These are phyloP conservation scores for Coniochaeta sp. DNA, from an alignment of 2,329 filamentous ascomycete species.

Conservation along the genomic window DNA sequence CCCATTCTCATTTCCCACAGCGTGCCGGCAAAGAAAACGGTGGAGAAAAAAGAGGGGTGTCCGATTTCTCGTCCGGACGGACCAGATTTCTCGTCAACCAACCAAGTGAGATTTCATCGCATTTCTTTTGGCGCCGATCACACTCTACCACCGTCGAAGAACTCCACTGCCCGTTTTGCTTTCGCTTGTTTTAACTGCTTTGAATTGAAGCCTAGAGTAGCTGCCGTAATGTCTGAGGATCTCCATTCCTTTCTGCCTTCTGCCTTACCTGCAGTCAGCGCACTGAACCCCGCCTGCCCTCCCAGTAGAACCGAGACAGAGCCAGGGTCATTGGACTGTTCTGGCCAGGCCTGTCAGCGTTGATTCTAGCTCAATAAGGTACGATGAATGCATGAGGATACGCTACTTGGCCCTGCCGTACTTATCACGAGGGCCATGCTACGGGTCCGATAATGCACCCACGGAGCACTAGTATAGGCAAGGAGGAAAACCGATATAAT, in stretches of 20 bases:
- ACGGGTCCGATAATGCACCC: neutral
- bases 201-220: neutral
- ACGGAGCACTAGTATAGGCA: neutral
- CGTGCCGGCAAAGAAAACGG: neutral
- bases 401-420: neutral
- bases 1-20: neutral
- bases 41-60: neutral
- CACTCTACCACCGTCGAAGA: neutral
- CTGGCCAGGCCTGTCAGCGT: neutral
- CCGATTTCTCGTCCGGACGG: neutral
- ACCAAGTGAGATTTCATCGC: neutral
- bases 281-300: too few species aligned
- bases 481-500: neutral
- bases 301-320: neutral
- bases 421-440: neutral
- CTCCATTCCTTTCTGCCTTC: neutral
- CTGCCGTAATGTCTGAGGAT: neutral
- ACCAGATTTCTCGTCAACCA: neutral
- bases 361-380: neutral
- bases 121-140: neutral
- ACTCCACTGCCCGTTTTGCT: neutral
- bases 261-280: neutral
- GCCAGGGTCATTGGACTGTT: neutral
- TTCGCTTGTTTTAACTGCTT: slow-evolving; percentile 1
- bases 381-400: neutral